A percentile compares a stretch with the other conserved stretches of the same genome.
Evolutionary conservation across 2,329 filamentous ascomycete genomes (phyloP).

Genomic region (Ceratocystis eucalypticola): DNA sequence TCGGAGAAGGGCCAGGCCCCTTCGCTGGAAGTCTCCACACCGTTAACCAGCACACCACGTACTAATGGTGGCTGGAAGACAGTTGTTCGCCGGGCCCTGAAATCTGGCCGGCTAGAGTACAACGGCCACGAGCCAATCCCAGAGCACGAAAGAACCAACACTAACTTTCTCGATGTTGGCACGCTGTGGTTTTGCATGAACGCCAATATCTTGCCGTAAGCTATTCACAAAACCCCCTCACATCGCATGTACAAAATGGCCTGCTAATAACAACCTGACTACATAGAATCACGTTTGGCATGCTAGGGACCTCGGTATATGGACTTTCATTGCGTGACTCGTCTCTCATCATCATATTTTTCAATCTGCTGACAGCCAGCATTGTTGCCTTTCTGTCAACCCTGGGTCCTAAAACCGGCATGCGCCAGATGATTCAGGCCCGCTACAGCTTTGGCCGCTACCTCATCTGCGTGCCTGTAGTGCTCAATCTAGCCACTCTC

Average conservation of each 20-base stretch:
- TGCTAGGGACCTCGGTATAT: conserved; percentile 42
- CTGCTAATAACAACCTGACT: not conserved
- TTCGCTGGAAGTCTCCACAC: not conserved
- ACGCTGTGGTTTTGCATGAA: conserved; percentile 38
- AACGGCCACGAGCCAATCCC: conserved; percentile 28
- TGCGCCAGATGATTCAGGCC: conserved; percentile 53
- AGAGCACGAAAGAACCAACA: conserved; percentile 30
- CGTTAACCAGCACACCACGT: not conserved
- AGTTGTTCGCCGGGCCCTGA: not conserved
- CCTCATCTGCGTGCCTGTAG: conserved; percentile 43
- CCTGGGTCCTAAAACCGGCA: conserved; percentile 46
- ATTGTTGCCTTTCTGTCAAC: conserved; percentile 45
- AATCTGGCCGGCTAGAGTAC: not conserved
- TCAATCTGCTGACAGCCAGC: conserved; percentile 41
- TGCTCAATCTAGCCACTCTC: conserved; percentile 49
- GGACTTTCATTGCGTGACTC: conserved; percentile 43
- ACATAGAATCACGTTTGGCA: conserved; percentile 46
- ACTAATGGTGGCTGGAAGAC: not conserved
- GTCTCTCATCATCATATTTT: conserved; percentile 49
- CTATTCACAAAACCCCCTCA: conserved; percentile 6
- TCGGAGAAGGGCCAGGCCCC: not conserved
- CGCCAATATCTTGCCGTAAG: conserved; percentile 34
- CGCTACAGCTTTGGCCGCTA: conserved; percentile 49
- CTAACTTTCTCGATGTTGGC: conserved; percentile 33
- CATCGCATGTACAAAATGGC: too few species aligned